Base-by-base conservation (phyloP, 768 basidiomycete genomes). In the Lentinula sp. region DNA sequence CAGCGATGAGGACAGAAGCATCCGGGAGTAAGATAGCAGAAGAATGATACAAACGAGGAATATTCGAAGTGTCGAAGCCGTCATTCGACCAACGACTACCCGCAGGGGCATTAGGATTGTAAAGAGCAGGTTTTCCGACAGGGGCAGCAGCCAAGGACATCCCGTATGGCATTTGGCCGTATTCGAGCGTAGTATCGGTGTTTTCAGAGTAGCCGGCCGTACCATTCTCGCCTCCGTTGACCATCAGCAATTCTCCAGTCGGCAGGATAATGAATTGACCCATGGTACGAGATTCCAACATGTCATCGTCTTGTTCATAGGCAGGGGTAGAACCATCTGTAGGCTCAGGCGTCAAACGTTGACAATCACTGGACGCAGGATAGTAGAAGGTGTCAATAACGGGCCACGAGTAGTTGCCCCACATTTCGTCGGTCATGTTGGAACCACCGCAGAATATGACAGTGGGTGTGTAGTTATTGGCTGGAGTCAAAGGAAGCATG, bases 381-480 rank as follows among this genome's bases (percentile, higher is more conserved):
- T 84, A 80, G 2, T 80, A 74, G 84, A 84, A 91, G 1, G 89
- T 91, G 72, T 93, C 83, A 70, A 85, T 84, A 62, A 76, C 80
- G 8, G 92, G 89, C 71, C 74, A 83, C 2, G 84, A 78, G 68
- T 93, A 94, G 72, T 92, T 82, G 53, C 93, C 93, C 76, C 86
- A 96, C 52, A 76, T 77, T 8, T 79, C 77, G 11, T 84, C 86
- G 3, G 86, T 77, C 82, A 96, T 88, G 70, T 89, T 80, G 6
- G 84, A 82, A 32, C 96, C 96, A 55, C 95, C 95, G 65, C 95
- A 98, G 75, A 98, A 95, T 45, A 98, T 67, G 46, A 97, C 70
- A 0, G 93, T 92, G 0, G 89, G 91, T 0, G 80, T 84, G 71
- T 91, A 98, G 70, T 91, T 88, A 76, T 96, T 97, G 32, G 80